phyloP scores from a whole-genome alignment of 768 basidiomycete species.

The Trametopsis cervina region DNA sequence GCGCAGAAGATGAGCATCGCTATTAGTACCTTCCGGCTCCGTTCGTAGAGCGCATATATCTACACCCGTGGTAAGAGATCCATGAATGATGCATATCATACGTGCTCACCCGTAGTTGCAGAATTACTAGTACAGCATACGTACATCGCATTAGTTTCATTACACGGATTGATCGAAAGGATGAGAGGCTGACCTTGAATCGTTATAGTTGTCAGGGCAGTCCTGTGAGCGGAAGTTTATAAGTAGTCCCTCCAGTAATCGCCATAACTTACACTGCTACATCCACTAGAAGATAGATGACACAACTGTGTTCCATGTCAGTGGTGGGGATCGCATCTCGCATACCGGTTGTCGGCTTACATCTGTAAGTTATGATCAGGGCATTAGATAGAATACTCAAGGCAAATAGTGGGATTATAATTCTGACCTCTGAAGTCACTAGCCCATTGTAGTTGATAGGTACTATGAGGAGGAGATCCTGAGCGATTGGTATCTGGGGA shows the following conservation, averaged over 20 bases:
- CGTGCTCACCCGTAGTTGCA: constrained; percentile 13
- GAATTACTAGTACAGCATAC: constrained; percentile 4
- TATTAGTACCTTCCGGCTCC: constrained; percentile 7
- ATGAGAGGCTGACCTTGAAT: neutral
- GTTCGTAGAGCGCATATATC: constrained; percentile 14
- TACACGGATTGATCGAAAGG: neutral
- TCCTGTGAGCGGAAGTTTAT: no score
- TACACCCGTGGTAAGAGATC: no score
- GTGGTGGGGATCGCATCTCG: no score
- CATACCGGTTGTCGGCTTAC: no score
- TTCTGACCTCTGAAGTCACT: constrained; percentile 2
- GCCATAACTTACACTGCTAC: constrained; percentile 5
- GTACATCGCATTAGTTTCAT: no score
- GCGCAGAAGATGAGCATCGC: constrained; percentile 5
- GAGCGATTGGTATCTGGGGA: no score
- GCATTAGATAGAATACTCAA: no score
- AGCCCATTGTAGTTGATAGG: constrained; percentile 3
- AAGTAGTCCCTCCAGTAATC: no score
- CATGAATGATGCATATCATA: no score
- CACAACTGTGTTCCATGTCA: constrained; percentile 7
- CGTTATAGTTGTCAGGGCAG: neutral
- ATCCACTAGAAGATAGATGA: constrained; percentile 12
- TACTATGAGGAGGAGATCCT: no score
- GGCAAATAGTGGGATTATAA: no score
- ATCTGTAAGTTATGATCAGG: neutral